phyloP scores from a whole-genome alignment of 208 protist genomes.

The Leishmania tarentolae region DNA sequence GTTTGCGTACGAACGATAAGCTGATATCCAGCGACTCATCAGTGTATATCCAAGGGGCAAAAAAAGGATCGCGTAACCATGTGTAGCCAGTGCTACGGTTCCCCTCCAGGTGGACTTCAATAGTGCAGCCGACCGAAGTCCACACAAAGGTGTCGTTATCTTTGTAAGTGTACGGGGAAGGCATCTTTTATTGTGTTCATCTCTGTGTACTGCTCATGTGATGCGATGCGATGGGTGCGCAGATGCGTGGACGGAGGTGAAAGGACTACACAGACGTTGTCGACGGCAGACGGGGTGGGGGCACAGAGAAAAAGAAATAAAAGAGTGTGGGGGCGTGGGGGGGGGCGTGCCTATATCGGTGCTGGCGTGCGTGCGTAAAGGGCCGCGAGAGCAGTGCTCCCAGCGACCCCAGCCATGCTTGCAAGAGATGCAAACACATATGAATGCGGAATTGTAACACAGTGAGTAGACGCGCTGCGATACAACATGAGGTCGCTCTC shows the following conservation, averaged over 20 bases:
- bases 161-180: slow-evolving; percentile 13
- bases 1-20: slow-evolving; percentile 18
- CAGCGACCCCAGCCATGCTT: neutral
- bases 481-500: neutral
- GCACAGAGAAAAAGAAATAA: neutral
- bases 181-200: slow-evolving; percentile 2
- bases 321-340: too few species aligned
- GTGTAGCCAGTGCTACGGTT: slow-evolving; percentile 79
- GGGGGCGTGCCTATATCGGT: neutral
- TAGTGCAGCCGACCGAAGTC: slow-evolving; percentile 20
- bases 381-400: too few species aligned
- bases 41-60: slow-evolving; percentile 5
- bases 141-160: slow-evolving; percentile 31
- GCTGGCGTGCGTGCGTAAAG: neutral
- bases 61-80: slow-evolving; percentile 47
- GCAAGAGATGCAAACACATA: neutral
- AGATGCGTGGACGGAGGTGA: neutral
- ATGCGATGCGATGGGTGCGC: neutral
- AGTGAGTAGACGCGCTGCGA: neutral
- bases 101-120: slow-evolving; percentile 43
- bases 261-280: neutral
- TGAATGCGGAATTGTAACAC: neutral
- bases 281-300: neutral
- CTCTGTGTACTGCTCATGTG: slow-evolving; percentile 9
- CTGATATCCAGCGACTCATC: slow-evolving; percentile 29